Percentiles rank a stretch among this genome's conserved stretches.
Conservation (phyloP, 805 yeast species). For the Monosporozyma servazzii region DNA sequence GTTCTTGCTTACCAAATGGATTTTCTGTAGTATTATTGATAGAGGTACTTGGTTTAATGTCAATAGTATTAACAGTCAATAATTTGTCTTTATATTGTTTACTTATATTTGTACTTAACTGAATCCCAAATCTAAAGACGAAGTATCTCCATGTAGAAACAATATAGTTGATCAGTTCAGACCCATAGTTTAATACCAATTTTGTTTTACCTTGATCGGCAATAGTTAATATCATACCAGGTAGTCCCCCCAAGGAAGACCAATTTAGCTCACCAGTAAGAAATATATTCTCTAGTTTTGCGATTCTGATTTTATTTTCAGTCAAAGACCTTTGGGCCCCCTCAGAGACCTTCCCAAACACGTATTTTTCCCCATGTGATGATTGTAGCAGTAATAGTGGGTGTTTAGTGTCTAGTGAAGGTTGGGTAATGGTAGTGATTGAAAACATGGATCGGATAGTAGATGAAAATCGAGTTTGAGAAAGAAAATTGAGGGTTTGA, state of each 20-base stretch:
- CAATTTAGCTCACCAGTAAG: slow-evolving; percentile 72
- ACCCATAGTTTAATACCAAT: slow-evolving; percentile 48
- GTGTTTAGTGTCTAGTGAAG: slow-evolving; percentile 49
- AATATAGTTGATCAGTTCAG: slow-evolving; percentile 41
- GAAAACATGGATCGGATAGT: slow-evolving; percentile 35
- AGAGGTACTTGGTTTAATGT: slow-evolving; percentile 14
- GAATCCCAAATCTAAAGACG: slow-evolving; percentile 68
- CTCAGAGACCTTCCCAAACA: slow-evolving; percentile 76
- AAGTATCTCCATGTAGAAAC: slow-evolving; percentile 80
- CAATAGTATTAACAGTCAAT: slow-evolving; percentile 23
- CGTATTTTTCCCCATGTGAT: slow-evolving; percentile 35
- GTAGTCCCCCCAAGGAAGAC: slow-evolving; percentile 82
- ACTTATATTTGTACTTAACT: slow-evolving; percentile 30
- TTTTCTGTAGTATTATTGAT: background rate
- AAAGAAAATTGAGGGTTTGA: background rate
- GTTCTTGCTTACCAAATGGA: slow-evolving; percentile 4
- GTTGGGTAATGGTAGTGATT: slow-evolving; percentile 47
- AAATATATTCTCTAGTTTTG: slow-evolving; percentile 56
- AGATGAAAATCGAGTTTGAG: background rate
- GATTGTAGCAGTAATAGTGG: slow-evolving; percentile 45
- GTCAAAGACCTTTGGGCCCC: slow-evolving; percentile 74
- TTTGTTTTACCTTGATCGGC: slow-evolving; percentile 65
- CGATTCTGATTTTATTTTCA: slow-evolving; percentile 48
- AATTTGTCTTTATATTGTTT: slow-evolving; percentile 27
- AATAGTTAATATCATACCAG: slow-evolving; percentile 76